phyloP scores from a whole-genome alignment of 768 basidiomycete genomes.

The Tylopilus plumbeoviolaceoides region DNA sequence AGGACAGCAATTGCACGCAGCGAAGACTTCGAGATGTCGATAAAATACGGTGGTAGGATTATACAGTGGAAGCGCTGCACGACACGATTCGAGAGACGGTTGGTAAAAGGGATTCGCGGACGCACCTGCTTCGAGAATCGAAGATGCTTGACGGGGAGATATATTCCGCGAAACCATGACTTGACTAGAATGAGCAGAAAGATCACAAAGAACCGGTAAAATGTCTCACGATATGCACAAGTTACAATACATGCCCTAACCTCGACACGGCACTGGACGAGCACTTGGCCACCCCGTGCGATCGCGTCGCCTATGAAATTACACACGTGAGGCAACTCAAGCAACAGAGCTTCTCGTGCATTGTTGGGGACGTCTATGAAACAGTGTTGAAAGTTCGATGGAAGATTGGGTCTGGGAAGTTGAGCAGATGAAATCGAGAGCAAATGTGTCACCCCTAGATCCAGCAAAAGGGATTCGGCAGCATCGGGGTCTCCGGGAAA shows the following conservation, averaged over 20 bases:
- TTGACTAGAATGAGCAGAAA: conserved; percentile 17
- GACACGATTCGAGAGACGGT: background rate
- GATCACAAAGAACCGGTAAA: background rate
- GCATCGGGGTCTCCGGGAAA: conserved; percentile 53
- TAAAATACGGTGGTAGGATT: conserved; percentile 45
- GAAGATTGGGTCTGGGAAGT: conserved; percentile 31
- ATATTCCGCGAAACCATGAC: conserved; percentile 45
- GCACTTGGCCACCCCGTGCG: conserved; percentile 40
- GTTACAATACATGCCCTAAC: conserved; percentile 49
- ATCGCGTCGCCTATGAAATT: conserved; percentile 43
- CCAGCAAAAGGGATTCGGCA: conserved; percentile 46
- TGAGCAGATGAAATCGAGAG: conserved; percentile 54
- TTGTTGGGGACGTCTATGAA: conserved; percentile 42
- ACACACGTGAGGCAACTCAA: conserved; percentile 45
- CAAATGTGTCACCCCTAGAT: conserved; percentile 51
- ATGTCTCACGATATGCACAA: conserved; percentile 48
- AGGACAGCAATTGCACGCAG: conserved; percentile 38
- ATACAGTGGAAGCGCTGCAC: conserved; percentile 50
- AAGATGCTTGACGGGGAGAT: conserved; percentile 37
- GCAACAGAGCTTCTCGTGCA: conserved; percentile 38
- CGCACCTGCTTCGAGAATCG: conserved; percentile 42
- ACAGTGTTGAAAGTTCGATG: conserved; percentile 33
- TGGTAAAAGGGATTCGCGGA: background rate
- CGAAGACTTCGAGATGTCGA: conserved; percentile 45
- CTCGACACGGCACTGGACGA: conserved; percentile 54